Percentiles rank a stretch among this genome's conserved stretches.
phyloP scores from a whole-genome alignment of 768 basidiomycete genomes.

The Pleurotus sapidus region DNA sequence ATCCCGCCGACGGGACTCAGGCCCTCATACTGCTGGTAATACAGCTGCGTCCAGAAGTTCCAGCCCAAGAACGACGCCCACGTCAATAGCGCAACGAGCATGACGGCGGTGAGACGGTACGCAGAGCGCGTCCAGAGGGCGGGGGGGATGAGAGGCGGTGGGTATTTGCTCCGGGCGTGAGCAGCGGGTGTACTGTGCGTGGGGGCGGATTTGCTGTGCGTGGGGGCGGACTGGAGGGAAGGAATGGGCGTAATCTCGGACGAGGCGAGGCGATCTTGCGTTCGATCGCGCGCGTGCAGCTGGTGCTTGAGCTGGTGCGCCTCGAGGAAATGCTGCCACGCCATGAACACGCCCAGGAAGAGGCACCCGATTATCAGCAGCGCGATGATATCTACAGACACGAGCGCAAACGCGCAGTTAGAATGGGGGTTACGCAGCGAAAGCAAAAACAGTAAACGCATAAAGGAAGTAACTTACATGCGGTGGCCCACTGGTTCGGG shows the following conservation, averaged over 20 bases:
- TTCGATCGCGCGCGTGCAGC: too few relatives aligned
- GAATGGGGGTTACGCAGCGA: too few relatives aligned
- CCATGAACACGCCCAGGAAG: conserved; percentile 51
- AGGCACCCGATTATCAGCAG: conserved; percentile 61
- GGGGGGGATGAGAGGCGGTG: conserved; percentile 58
- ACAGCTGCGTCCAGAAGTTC: conserved; percentile 47
- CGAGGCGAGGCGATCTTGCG: too few relatives aligned
- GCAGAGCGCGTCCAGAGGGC: conserved; percentile 58
- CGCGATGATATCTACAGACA: conserved; percentile 59
- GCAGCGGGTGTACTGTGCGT: conserved; percentile 11
- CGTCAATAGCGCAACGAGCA: conserved; percentile 54
- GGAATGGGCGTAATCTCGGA: too few relatives aligned
- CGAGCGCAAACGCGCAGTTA: background rate
- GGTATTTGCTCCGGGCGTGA: conserved; percentile 21
- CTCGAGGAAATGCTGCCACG: conserved; percentile 68
- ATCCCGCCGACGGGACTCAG: conserved; percentile 60
- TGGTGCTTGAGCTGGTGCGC: conserved; percentile 9
- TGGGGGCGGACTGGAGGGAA: too few relatives aligned
- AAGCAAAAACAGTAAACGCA: background rate
- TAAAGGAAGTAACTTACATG: conserved; percentile 18
- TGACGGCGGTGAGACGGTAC: conserved; percentile 56
- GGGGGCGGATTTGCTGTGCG: conserved; percentile 16
- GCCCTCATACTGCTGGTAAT: conserved; percentile 63
- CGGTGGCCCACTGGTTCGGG: conserved; percentile 58
- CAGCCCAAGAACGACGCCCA: conserved; percentile 55